Percentiles rank a stretch among this genome's conserved stretches.
phyloP scores from a whole-genome alignment of 2,329 filamentous ascomycete genomes.

The Niveomyces coronatus region DNA sequence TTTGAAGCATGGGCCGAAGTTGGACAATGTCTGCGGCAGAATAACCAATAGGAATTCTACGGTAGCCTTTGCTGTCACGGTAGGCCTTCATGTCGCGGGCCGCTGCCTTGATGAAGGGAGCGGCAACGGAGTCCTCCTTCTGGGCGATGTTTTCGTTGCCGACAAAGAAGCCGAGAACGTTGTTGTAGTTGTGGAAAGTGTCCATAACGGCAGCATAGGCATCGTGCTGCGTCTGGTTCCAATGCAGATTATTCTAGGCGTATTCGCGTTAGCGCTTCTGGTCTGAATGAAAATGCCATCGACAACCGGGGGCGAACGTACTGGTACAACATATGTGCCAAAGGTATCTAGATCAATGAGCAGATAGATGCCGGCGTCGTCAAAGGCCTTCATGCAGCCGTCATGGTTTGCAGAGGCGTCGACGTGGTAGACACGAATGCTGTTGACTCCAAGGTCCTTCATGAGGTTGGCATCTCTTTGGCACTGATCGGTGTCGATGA shows the following conservation, averaged over 20 bases:
- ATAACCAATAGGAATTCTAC: slow-evolving; percentile 76
- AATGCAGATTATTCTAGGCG: slow-evolving; percentile 46
- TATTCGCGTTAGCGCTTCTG: slow-evolving; percentile 11
- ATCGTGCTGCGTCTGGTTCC: slow-evolving; percentile 63
- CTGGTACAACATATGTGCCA: slow-evolving; percentile 55
- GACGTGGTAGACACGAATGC: slow-evolving; percentile 83
- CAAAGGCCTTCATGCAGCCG: slow-evolving; percentile 72
- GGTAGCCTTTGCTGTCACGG: slow-evolving; percentile 63
- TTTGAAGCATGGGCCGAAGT: slow-evolving; percentile 49
- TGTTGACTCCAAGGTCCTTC: slow-evolving; percentile 70
- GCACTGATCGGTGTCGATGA: slow-evolving; percentile 68
- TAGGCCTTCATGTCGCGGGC: slow-evolving; percentile 76
- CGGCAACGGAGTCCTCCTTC: slow-evolving; percentile 48
- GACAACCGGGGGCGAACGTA: no score
- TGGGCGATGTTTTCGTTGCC: slow-evolving; percentile 78
- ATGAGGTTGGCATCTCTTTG: slow-evolving; percentile 64
- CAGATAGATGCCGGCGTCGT: slow-evolving; percentile 71
- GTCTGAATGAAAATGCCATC: no score
- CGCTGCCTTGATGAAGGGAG: slow-evolving; percentile 76
- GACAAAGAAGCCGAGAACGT: slow-evolving; percentile 74
- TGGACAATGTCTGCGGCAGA: slow-evolving; percentile 75
- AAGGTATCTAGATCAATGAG: slow-evolving; percentile 77
- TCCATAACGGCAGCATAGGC: slow-evolving; percentile 65
- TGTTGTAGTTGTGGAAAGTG: slow-evolving; percentile 65
- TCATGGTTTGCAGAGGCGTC: slow-evolving; percentile 60